phyloP scores from a whole-genome alignment of 1,284 basidiomycete genomes.

The Xanthoconium separans region DNA sequence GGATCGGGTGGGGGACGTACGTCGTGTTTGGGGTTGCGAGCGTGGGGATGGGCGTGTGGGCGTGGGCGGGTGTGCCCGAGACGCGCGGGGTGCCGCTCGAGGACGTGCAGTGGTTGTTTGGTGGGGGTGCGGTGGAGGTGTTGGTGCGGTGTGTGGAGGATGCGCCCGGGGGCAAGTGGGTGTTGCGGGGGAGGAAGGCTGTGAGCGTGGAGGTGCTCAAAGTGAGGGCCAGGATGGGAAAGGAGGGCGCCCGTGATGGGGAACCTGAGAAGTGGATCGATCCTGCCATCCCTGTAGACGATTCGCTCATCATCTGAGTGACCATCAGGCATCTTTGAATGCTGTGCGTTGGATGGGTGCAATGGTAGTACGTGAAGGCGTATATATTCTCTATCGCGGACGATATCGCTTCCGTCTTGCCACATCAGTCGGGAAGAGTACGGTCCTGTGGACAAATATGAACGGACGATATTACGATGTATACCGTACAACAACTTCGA shows the following conservation, averaged over 20 bases:
- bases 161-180: constrained; percentile 43
- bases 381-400: no score
- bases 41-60: constrained; percentile 43
- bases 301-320: no score
- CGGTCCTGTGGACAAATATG: no score
- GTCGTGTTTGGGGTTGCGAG: constrained; percentile 48
- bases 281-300: no score
- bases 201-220: constrained; percentile 29
- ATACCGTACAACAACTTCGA: no score
- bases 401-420: no score
- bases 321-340: no score
- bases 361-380: no score
- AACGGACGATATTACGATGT: no score
- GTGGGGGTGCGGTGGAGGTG: constrained; percentile 29
- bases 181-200: constrained; percentile 36
- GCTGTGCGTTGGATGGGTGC: no score
- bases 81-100: constrained; percentile 48
- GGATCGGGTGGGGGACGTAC: constrained; percentile 50
- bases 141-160: constrained; percentile 42
- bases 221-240: neutral
- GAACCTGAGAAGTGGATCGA: neutral
- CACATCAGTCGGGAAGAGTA: no score
- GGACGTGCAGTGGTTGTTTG: constrained; percentile 45
- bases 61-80: constrained; percentile 45
- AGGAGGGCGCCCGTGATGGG: neutral